A percentile compares a stretch with the other conserved stretches of the same genome.
phyloP scores from a whole-genome alignment of 2,329 filamentous ascomycete genomes.

The Clarireedia monteithiana region DNA sequence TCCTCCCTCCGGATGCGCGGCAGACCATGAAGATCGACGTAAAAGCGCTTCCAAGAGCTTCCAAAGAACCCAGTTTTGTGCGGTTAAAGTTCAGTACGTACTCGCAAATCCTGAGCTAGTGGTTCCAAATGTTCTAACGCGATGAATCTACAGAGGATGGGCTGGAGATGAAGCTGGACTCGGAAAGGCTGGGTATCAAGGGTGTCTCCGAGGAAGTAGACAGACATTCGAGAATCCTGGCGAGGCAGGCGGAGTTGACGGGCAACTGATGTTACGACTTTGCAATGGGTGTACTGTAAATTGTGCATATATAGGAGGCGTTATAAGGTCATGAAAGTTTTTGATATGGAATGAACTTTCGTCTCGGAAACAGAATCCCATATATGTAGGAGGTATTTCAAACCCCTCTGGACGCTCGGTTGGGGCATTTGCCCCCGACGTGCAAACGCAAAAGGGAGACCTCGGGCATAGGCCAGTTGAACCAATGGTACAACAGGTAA shows the following conservation, averaged over 20 bases:
- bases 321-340: constrained; percentile 9
- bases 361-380: neutral
- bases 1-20: constrained; percentile 74
- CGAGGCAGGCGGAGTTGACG: constrained; percentile 72
- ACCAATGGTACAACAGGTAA: too few species aligned
- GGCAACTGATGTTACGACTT: constrained; percentile 30
- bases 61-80: constrained; percentile 61
- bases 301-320: constrained; percentile 21
- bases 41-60: constrained; percentile 63
- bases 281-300: constrained; percentile 11
- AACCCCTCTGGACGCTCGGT: neutral
- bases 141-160: constrained; percentile 63
- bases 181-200: constrained; percentile 74
- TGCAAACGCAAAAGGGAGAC: too few species aligned
- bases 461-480: too few species aligned
- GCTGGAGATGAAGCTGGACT: constrained; percentile 77
- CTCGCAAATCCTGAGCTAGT: neutral
- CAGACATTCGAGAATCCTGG: constrained; percentile 74
- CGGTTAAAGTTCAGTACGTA: constrained; percentile 76
- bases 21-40: constrained; percentile 71
- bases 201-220: constrained; percentile 85
- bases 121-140: constrained; percentile 17
- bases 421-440: neutral
- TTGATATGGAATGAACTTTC: neutral
- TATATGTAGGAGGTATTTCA: neutral